Percentiles rank a stretch among this genome's conserved stretches.
phyloP scores from a whole-genome alignment of 1,284 basidiomycete species.

The Entoloma clypeatum region DNA sequence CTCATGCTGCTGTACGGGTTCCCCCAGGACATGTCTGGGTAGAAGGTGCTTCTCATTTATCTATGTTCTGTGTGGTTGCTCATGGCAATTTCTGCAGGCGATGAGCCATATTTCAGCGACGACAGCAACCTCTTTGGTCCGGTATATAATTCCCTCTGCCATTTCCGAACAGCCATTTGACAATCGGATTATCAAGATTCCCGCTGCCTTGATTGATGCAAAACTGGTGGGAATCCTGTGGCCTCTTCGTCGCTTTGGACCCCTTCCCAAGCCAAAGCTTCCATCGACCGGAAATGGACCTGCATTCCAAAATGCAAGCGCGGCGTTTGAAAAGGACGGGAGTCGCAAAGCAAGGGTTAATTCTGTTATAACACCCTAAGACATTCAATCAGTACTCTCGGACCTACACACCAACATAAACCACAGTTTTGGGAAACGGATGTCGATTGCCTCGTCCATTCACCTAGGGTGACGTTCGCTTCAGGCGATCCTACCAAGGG shows the following conservation, averaged over 20 bases:
- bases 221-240: constrained; percentile 58
- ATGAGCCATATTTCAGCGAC: constrained; percentile 61
- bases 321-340: constrained; percentile 42
- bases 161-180: constrained; percentile 3
- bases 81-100: constrained; percentile 38
- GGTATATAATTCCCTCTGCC: constrained; percentile 35
- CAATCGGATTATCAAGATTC: constrained; percentile 41
- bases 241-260: constrained; percentile 56
- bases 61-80: not conserved
- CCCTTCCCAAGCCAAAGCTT: constrained; percentile 19
- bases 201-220: constrained; percentile 59
- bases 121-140: constrained; percentile 76
- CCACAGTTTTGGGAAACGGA: constrained; percentile 18
- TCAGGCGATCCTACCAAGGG: constrained; percentile 51
- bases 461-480: constrained; percentile 25
- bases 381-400: not conserved
- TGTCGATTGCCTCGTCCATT: constrained; percentile 2
- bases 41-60: constrained; percentile 47
- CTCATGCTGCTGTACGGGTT: constrained; percentile 49
- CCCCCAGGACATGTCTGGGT: constrained; percentile 70
- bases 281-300: constrained; percentile 27
- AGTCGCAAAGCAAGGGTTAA: constrained; percentile 43
- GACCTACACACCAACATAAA: constrained; percentile 9
- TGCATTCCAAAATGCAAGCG: constrained; percentile 42
- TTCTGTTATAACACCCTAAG: not conserved